Percentiles rank a stretch among this genome's conserved stretches.
phyloP scores from a whole-genome alignment of 2,329 filamentous ascomycete genomes.

The Huntiella savannae region DNA sequence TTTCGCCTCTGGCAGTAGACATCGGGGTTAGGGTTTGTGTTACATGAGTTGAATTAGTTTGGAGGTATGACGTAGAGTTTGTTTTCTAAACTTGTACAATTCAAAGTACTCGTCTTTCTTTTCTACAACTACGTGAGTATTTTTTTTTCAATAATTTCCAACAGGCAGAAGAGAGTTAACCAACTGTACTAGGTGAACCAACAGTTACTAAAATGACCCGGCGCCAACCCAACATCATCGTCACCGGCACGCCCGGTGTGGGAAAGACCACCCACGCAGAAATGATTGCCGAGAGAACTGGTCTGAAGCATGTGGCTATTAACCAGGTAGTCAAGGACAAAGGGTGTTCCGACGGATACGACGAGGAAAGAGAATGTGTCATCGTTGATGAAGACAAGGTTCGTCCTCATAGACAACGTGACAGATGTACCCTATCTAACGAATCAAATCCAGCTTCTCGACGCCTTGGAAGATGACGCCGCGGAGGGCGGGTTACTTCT shows the following conservation, averaged over 20 bases:
- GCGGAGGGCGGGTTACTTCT: slow-evolving; percentile 69
- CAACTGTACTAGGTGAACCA: slow-evolving; percentile 11
- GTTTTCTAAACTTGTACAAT: too few relatives aligned
- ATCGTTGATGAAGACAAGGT: slow-evolving; percentile 96
- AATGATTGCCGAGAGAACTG: slow-evolving; percentile 54
- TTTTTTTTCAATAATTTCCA: not conserved
- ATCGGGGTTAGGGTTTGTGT: not conserved
- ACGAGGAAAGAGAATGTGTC: slow-evolving; percentile 70
- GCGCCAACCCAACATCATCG: slow-evolving; percentile 64
- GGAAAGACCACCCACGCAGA: slow-evolving; percentile 92
- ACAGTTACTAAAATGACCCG: slow-evolving; percentile 17
- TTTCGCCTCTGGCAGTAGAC: not conserved
- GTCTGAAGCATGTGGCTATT: slow-evolving; percentile 65
- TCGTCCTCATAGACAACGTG: not conserved
- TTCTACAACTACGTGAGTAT: not conserved
- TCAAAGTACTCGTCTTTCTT: too few relatives aligned
- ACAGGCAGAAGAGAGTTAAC: not conserved
- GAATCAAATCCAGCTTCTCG: slow-evolving; percentile 45
- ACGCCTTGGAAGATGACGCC: slow-evolving; percentile 70
- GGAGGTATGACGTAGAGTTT: too few relatives aligned
- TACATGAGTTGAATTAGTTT: not conserved
- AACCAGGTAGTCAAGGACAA: slow-evolving; percentile 85
- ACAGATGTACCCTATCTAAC: too few relatives aligned
- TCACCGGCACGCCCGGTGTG: slow-evolving; percentile 88
- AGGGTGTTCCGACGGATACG: slow-evolving; percentile 71